phyloP scores from a whole-genome alignment of 1,139 yeast species.

The Scheffersomyces lignicola region DNA sequence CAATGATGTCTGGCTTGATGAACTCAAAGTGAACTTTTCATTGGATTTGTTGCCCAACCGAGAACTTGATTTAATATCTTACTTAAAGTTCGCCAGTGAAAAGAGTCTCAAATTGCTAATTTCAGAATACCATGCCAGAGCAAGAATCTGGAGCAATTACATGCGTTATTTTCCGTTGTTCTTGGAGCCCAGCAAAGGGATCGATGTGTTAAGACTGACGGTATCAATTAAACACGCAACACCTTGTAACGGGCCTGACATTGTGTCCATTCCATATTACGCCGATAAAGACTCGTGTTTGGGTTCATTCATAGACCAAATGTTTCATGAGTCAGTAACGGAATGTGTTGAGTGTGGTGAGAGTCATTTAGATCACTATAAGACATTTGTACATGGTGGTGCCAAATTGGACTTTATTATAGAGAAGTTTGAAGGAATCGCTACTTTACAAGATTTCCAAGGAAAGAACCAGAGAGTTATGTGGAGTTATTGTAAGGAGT shows the following conservation, averaged over 20 bases:
- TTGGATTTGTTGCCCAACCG: constrained; percentile 33
- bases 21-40: constrained; percentile 28
- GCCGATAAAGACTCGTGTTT: constrained; percentile 89
- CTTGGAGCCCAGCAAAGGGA: constrained; percentile 68
- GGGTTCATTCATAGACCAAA: constrained; percentile 84
- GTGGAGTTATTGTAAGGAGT: constrained; percentile 90
- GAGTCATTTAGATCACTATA: constrained; percentile 68
- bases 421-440: constrained; percentile 54
- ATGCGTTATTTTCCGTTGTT: constrained; percentile 41
- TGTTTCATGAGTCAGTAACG: constrained; percentile 65
- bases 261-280: constrained; percentile 79
- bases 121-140: constrained; percentile 31
- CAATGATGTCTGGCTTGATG: constrained; percentile 23
- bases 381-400: constrained; percentile 85
- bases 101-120: constrained; percentile 27
- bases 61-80: constrained; percentile 36
- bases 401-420: constrained; percentile 80
- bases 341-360: constrained; percentile 84
- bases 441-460: constrained; percentile 59
- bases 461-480: constrained; percentile 57
- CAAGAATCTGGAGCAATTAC: constrained; percentile 43
- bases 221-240: constrained; percentile 84
- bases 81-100: constrained; percentile 37
- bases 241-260: constrained; percentile 90
- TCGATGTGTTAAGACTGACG: constrained; percentile 76